Percentiles rank a stretch among this genome's conserved stretches.
Conservation (phyloP, 1,139 yeast species). For the Kazachstania sp. region DNA sequence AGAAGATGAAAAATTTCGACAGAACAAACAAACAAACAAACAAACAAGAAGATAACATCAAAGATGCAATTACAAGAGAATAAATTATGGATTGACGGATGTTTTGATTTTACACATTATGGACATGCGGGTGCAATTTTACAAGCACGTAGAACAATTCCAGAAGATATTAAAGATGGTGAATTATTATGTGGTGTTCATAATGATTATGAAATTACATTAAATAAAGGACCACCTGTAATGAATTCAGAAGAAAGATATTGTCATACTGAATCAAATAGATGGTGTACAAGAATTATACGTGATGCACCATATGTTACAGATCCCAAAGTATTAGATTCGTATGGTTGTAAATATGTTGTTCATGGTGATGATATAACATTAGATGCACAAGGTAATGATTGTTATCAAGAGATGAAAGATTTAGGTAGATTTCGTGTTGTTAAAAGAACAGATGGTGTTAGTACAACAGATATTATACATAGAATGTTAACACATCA, state of each 20-base stretch:
- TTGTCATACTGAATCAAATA: constrained; percentile 78
- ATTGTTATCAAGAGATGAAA: constrained; percentile 78
- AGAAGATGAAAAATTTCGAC: background rate
- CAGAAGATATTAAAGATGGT: constrained; percentile 25
- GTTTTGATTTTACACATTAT: constrained; percentile 95
- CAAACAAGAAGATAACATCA: too few relatives aligned
- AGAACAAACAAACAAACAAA: too few relatives aligned
- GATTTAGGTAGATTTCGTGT: constrained; percentile 79
- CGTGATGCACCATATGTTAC: constrained; percentile 93
- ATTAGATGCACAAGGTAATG: constrained; percentile 90
- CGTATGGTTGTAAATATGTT: constrained; percentile 70
- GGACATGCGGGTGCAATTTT: constrained; percentile 96
- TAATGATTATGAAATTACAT: constrained; percentile 73
- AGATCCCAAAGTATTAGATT: constrained; percentile 69
- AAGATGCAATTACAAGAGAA: constrained; percentile 3
- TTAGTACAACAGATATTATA: constrained; percentile 89
- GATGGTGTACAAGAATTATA: constrained; percentile 74
- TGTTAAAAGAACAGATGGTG: constrained; percentile 88
- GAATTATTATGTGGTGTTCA: constrained; percentile 80
- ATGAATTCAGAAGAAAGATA: constrained; percentile 76
- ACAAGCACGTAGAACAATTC: constrained; percentile 50
- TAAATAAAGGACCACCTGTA: constrained; percentile 78
- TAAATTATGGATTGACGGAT: constrained; percentile 88
- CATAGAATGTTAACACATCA: constrained; percentile 68
- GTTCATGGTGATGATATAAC: constrained; percentile 98